Evolutionary conservation across 768 basidiomycete genomes (phyloP).

Genomic region (Hygrocybe punicea): DNA sequence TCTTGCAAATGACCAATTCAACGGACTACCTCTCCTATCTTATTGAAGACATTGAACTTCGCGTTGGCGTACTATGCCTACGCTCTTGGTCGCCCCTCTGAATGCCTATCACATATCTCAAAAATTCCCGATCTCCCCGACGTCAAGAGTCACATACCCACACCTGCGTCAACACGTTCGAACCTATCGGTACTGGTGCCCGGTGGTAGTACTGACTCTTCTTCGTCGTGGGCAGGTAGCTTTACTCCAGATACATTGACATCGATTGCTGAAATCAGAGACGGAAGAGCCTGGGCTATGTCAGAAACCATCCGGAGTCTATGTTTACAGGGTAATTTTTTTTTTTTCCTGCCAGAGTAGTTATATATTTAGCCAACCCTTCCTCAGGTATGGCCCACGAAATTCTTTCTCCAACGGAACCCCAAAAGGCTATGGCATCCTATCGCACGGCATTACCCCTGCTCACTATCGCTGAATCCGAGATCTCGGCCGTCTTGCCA

Average conservation of each 20-base stretch:
- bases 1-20: background rate
- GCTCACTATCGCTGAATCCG: constrained; percentile 46
- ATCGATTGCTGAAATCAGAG: constrained; percentile 53
- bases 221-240: constrained; percentile 53
- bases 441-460: constrained; percentile 58
- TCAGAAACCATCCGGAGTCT: constrained; percentile 71
- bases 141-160: constrained; percentile 52
- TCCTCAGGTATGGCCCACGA: constrained; percentile 73
- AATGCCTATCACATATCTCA: constrained; percentile 58
- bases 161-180: constrained; percentile 40
- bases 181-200: constrained; percentile 37
- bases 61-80: constrained; percentile 78
- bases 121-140: constrained; percentile 55
- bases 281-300: constrained; percentile 70
- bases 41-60: constrained; percentile 58
- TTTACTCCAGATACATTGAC: constrained; percentile 42
- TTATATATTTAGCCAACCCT: too few relatives aligned
- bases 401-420: constrained; percentile 47
- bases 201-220: constrained; percentile 36
- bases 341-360: background rate
- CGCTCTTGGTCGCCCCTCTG: constrained; percentile 61
- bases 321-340: constrained; percentile 66
- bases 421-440: constrained; percentile 49
- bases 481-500: constrained; percentile 37
- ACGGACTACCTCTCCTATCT: background rate